Evolutionary conservation across 352 stramenopile genomes (phyloP), one percentile per base, ranked within the genome.

Genomic region (Phytophthora tubulina): DNA sequence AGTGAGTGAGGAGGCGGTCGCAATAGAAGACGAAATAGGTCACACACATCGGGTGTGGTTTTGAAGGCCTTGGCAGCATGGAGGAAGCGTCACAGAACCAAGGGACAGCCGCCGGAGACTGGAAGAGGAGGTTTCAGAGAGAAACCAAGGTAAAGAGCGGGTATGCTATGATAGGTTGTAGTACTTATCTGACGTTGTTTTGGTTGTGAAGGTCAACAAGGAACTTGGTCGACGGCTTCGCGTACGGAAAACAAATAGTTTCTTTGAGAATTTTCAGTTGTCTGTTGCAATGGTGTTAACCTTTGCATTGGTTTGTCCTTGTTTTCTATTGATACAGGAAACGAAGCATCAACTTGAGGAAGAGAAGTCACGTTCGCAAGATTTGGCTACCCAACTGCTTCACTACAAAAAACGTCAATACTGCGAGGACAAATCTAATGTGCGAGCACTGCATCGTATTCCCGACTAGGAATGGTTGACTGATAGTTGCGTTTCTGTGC

Each of bases 101-200:
- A 50, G 46, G 31, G 4, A 56, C 15, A 6, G 48, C 61, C 10
- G 41, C 44, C n/a, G 78, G 64, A 46, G 81, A 90, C 48, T 92
- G 84, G 84, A 85, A 86, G 57, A 74, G 77, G n/a, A 90, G 85
- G 59, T 90, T 82, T 63, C 70, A 88, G 38, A 85, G 75, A 46
- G 85, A 93, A 73, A 84, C 71, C 67, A 93, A 93, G 75, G 85
- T 92, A 35, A 45, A 27, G 21, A 27, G 21, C 21, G 21, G 21
- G 21, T 27, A 27, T 27, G 21, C 21, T 27, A 27, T 27, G 21
- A 27, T 27, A 27, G 21, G 21, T 27, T 27, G 21, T 27, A 27
- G 21, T 27, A 27, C 21, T 27, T 27, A 31, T 57, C 45, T 54
- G 31, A 49, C 35, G 11, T 45, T 63, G 30, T 31, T 48, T 59